phyloP scores from a whole-genome alignment of 768 basidiomycete species.

The Postia placenta region DNA sequence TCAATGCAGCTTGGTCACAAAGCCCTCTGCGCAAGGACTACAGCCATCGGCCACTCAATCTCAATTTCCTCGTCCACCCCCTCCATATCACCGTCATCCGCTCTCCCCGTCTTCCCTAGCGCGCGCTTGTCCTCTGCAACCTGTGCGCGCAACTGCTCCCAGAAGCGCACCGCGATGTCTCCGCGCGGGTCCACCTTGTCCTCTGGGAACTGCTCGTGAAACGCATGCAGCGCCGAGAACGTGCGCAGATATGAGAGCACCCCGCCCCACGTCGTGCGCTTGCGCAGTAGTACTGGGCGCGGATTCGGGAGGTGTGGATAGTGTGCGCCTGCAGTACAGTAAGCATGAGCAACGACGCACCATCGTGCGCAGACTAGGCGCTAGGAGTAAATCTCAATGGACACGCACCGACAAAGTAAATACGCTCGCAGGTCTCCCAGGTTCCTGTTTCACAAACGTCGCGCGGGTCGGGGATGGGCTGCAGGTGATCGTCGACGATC shows the following conservation, averaged over 20 bases:
- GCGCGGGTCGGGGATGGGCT: constrained; percentile 49
- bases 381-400: neutral
- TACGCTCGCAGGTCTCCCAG: constrained; percentile 40
- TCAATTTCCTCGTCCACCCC: constrained; percentile 25
- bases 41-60: constrained; percentile 35
- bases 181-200: constrained; percentile 47
- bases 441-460: constrained; percentile 25
- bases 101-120: constrained; percentile 27
- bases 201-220: constrained; percentile 54
- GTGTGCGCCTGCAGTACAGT: constrained; percentile 34
- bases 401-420: constrained; percentile 38
- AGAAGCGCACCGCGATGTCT: constrained; percentile 61
- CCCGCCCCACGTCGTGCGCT: constrained; percentile 58
- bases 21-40: constrained; percentile 18
- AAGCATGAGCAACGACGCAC: constrained; percentile 2
- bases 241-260: constrained; percentile 66
- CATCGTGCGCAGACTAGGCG: neutral
- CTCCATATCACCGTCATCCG: constrained; percentile 18
- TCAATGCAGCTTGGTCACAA: too few species aligned
- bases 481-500: constrained; percentile 65
- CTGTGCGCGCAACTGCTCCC: constrained; percentile 44
- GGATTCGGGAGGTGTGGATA: constrained; percentile 31
- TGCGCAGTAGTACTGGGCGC: constrained; percentile 49
- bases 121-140: constrained; percentile 17
- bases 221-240: constrained; percentile 65